phyloP scores from a whole-genome alignment of 1,284 basidiomycete species.

The Termitomyces sp. region DNA sequence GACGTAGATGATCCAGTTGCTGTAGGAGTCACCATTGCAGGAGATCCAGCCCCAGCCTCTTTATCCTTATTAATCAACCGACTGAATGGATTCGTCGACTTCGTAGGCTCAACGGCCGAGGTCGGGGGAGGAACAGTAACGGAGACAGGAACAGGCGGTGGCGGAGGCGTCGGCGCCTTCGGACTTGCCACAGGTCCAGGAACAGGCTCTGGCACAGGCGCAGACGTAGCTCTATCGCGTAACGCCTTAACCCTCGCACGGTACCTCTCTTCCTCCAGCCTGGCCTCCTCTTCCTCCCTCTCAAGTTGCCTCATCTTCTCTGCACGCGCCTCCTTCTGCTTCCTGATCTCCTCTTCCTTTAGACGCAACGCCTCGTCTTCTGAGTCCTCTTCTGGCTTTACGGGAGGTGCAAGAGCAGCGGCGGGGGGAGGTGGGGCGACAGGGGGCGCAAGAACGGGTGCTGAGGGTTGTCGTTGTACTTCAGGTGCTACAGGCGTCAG shows the following conservation, averaged over 20 bases:
- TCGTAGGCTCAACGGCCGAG: slow-evolving; percentile 24
- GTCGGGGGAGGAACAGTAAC: slow-evolving; percentile 17
- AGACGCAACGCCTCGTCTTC: slow-evolving; percentile 62
- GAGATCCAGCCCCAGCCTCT: slow-evolving; percentile 27
- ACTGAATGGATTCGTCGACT: slow-evolving; percentile 65
- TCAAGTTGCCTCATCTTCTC: slow-evolving; percentile 66
- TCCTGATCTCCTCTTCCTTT: slow-evolving; percentile 62
- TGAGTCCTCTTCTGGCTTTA: slow-evolving; percentile 40
- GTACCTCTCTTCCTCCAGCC: slow-evolving; percentile 54
- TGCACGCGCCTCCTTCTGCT: slow-evolving; percentile 48
- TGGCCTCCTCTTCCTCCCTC: slow-evolving; percentile 67
- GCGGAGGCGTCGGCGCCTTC: slow-evolving; percentile 25
- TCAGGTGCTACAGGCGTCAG: not conserved
- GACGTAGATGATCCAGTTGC: slow-evolving; percentile 20
- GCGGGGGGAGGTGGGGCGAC: not conserved
- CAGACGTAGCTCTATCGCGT: slow-evolving; percentile 34
- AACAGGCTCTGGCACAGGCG: not conserved
- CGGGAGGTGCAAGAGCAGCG: not conserved
- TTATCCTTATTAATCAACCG: slow-evolving; percentile 46
- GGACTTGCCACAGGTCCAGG: not conserved
- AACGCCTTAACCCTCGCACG: slow-evolving; percentile 43
- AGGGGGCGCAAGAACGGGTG: not conserved
- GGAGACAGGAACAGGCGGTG: slow-evolving; percentile 24
- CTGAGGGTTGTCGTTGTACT: not conserved
- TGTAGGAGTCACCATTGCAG: slow-evolving; percentile 28